phyloP scores from a whole-genome alignment of 2,329 filamentous ascomycete species.

The Volutella citrinella region DNA sequence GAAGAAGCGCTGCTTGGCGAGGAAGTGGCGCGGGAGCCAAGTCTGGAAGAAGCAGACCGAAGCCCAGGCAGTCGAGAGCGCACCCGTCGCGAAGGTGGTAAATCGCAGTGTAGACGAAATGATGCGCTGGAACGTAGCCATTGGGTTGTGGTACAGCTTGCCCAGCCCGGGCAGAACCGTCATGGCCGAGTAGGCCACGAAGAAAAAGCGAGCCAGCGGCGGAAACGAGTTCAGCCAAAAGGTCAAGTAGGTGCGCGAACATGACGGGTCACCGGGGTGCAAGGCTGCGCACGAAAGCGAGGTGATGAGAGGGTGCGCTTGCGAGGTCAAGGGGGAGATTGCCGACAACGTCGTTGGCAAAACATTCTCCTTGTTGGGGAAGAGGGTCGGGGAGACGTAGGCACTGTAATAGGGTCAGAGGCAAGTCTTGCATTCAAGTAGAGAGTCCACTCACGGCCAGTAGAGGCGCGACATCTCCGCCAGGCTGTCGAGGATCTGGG shows the following conservation, averaged over 20 bases:
- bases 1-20: conserved; percentile 86
- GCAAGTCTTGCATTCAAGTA: too few species aligned
- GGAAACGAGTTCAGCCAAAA: conserved; percentile 87
- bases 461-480: conserved; percentile 75
- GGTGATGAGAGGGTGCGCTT: conserved; percentile 82
- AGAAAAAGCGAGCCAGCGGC: conserved; percentile 71
- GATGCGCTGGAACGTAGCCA: conserved; percentile 64
- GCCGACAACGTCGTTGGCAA: conserved; percentile 64
- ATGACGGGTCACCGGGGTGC: conserved; percentile 85
- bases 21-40: conserved; percentile 67
- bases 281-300: conserved; percentile 86
- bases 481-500: conserved; percentile 76
- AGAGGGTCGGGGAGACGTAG: conserved; percentile 83
- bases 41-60: conserved; percentile 86
- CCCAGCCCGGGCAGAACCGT: conserved; percentile 65
- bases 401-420: conserved; percentile 43
- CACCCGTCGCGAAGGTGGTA: conserved; percentile 70
- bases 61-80: conserved; percentile 85
- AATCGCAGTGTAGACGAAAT: conserved; percentile 69
- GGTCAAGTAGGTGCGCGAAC: conserved; percentile 79
- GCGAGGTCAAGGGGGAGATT: conserved; percentile 74
- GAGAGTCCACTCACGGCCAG: conserved; percentile 68
- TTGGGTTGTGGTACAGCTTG: conserved; percentile 65
- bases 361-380: conserved; percentile 64
- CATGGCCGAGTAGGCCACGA: conserved; percentile 69